Evolutionary conservation across 2,329 filamentous ascomycete species (phyloP).

Genomic region (Aspergillus neoniger): DNA sequence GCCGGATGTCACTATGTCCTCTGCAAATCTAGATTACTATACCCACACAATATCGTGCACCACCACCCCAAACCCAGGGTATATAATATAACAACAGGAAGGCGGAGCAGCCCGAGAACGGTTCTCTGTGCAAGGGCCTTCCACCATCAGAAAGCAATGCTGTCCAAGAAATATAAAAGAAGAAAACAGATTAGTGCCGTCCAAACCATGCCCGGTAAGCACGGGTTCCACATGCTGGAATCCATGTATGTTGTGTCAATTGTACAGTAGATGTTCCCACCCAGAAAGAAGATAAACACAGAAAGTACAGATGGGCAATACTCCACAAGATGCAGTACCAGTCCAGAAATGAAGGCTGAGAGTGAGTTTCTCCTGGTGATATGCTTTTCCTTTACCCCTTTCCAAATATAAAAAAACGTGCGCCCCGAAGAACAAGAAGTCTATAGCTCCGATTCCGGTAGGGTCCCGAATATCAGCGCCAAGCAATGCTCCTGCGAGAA

Average conservation of each 20-base stretch:
- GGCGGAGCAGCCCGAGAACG: background rate
- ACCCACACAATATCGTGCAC: conserved; percentile 5
- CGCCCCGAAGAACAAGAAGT: background rate
- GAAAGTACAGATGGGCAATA: conserved; percentile 10
- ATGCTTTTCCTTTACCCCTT: conserved; percentile 1
- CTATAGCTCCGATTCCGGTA: background rate
- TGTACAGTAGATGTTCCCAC: conserved; percentile 16
- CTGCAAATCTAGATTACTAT: conserved; percentile 8
- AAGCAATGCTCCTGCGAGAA: background rate
- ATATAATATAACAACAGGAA: conserved; percentile 11
- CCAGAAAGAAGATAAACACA: conserved; percentile 4
- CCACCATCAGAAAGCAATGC: background rate
- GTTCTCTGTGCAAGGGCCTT: conserved; percentile 2
- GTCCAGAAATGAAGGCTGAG: background rate
- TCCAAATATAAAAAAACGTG: background rate
- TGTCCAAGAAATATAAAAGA: background rate
- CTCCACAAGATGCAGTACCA: conserved; percentile 8
- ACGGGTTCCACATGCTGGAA: background rate
- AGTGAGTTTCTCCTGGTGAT: background rate
- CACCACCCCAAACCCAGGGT: conserved; percentile 9
- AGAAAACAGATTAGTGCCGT: background rate
- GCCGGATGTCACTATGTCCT: conserved; percentile 1
- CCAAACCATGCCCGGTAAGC: background rate
- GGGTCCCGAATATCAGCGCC: background rate
- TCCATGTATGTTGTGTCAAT: conserved; percentile 11